Conservation (phyloP, 148 eudicot species). For the Arctostaphylos glauca region DNA sequence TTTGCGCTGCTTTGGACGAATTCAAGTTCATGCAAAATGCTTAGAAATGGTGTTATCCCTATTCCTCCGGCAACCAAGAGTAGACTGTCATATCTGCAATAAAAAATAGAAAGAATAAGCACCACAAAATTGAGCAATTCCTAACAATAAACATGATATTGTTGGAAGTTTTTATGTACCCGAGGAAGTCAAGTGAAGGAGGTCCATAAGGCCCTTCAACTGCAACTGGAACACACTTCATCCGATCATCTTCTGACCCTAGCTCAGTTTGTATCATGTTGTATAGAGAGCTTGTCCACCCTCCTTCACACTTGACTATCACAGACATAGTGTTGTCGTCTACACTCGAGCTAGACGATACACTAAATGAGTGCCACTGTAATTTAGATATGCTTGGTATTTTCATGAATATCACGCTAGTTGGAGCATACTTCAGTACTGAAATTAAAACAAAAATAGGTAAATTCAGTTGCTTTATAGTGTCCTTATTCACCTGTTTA, state of each 20-base stretch:
- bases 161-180: slow-evolving; percentile 30
- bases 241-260: slow-evolving; percentile 26
- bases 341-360: slow-evolving; percentile 60
- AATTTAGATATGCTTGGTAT: slow-evolving; percentile 71
- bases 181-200: slow-evolving; percentile 48
- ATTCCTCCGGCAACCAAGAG: slow-evolving; percentile 82
- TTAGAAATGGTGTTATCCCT: slow-evolving; percentile 82
- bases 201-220: slow-evolving; percentile 96
- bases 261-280: slow-evolving; percentile 31
- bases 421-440: slow-evolving; percentile 67
- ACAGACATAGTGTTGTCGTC: slow-evolving; percentile 63
- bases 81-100: slow-evolving; percentile 62
- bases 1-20: slow-evolving; percentile 20
- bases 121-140: background rate
- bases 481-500: background rate
- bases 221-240: slow-evolving; percentile 46
- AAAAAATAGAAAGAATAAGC: background rate
- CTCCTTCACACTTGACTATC: slow-evolving; percentile 69
- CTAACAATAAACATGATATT: background rate
- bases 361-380: slow-evolving; percentile 85
- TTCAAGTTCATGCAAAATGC: slow-evolving; percentile 64
- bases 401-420: slow-evolving; percentile 73
- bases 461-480: background rate
- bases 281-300: slow-evolving; percentile 71
- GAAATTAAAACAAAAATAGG: slow-evolving; percentile 19